Conservation (phyloP, 345 rosid genomes). For the Ricinus communis region DNA sequence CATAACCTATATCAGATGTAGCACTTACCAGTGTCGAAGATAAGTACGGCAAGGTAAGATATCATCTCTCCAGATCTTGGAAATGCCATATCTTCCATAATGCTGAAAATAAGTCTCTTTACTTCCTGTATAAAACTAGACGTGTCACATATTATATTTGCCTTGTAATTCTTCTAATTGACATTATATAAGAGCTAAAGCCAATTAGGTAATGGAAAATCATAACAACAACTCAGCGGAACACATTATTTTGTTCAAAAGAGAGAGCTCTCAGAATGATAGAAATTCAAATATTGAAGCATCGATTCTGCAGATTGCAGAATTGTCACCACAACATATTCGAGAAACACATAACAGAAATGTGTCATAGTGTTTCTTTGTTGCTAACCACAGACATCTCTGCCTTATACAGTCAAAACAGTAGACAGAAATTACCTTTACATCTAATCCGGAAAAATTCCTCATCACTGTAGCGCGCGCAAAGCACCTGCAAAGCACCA, state of each 20-base stretch:
- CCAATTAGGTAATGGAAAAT: background rate
- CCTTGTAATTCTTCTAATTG: background rate
- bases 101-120: constrained; percentile 66
- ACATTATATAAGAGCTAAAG: background rate
- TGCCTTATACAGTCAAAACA: background rate
- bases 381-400: background rate
- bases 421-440: constrained; percentile 45
- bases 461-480: constrained; percentile 73
- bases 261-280: background rate
- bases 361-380: background rate
- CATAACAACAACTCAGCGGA: background rate
- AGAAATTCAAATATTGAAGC: background rate
- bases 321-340: background rate
- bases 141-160: background rate
- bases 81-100: constrained; percentile 66
- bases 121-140: constrained; percentile 51
- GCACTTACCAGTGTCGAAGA: constrained; percentile 79
- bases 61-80: constrained; percentile 86
- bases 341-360: background rate
- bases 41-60: constrained; percentile 86
- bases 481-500: constrained; percentile 70
- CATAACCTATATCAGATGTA: background rate
- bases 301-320: background rate
- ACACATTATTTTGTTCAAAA: too few species aligned
- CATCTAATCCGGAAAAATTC: constrained; percentile 77